Conservation (phyloP, 75 land plant species). For the Pinus albicaulis region DNA sequence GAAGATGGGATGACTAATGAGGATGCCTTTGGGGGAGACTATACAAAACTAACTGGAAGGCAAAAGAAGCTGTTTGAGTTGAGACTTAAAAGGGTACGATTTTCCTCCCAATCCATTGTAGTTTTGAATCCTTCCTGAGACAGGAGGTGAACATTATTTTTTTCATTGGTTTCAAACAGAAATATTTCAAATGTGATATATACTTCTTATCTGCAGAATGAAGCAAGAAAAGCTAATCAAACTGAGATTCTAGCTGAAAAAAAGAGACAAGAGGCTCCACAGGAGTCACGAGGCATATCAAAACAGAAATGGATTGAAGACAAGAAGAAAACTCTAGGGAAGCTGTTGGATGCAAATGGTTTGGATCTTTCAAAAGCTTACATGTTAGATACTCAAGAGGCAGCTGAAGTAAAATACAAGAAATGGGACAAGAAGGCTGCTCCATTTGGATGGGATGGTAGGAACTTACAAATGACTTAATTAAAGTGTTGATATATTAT, state of each 20-base stretch:
- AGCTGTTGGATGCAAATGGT: slow-evolving; percentile 86
- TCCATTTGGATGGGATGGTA: slow-evolving; percentile 99
- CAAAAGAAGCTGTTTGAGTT: slow-evolving; percentile 84
- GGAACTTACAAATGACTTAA: slow-evolving; percentile 2
- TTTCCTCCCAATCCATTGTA: neutral
- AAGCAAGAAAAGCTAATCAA: slow-evolving; percentile 91
- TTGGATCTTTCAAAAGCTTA: slow-evolving; percentile 84
- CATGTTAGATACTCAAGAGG: slow-evolving; percentile 97
- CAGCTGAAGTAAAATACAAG: slow-evolving; percentile 89
- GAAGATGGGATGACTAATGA: slow-evolving; percentile 21
- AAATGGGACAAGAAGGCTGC: slow-evolving; percentile 99
- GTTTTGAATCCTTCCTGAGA: neutral
- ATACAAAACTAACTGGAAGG: slow-evolving; percentile 51
- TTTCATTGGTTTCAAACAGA: neutral
- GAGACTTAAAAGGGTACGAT: slow-evolving; percentile 76
- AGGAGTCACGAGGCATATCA: slow-evolving; percentile 86
- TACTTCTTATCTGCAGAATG: slow-evolving; percentile 61
- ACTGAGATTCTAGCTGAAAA: slow-evolving; percentile 82
- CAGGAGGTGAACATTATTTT: too few species aligned
- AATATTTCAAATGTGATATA: neutral
- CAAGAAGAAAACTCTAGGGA: slow-evolving; percentile 88
- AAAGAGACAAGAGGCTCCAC: slow-evolving; percentile 76
- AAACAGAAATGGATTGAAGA: slow-evolving; percentile 98
- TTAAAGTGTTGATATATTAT: neutral
- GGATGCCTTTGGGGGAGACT: slow-evolving; percentile 25